These are phyloP conservation scores for Boletus barrowsii DNA, from an alignment of 768 basidiomycete genomes.

Conservation along the genomic window DNA sequence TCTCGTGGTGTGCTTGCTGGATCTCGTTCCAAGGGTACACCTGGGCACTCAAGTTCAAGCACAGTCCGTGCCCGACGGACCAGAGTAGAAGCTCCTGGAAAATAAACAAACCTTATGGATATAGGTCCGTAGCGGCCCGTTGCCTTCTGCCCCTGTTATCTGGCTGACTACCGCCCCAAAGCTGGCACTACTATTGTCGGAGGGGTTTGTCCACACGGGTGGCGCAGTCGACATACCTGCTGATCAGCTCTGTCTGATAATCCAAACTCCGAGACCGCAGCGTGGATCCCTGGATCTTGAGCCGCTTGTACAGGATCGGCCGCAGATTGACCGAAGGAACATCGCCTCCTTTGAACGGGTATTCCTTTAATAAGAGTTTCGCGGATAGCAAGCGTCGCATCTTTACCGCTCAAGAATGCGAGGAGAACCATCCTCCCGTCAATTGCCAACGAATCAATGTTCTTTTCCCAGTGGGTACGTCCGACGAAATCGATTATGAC, in stretches of 20 bases:
- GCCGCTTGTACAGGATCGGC: constrained; percentile 77
- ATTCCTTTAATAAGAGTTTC: constrained; percentile 20
- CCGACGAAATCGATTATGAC: constrained; percentile 86
- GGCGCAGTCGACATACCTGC: constrained; percentile 38
- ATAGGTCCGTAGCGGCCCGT: constrained; percentile 64
- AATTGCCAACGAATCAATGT: constrained; percentile 62
- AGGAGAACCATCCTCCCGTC: constrained; percentile 77
- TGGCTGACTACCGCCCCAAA: constrained; percentile 57
- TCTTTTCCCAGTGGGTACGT: constrained; percentile 68
- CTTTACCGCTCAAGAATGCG: constrained; percentile 61
- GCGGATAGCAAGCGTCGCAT: constrained; percentile 10
- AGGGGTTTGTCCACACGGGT: neutral
- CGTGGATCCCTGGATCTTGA: constrained; percentile 87
- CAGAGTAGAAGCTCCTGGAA: neutral
- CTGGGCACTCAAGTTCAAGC: constrained; percentile 33
- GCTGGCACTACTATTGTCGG: constrained; percentile 28
- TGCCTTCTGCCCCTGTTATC: constrained; percentile 56
- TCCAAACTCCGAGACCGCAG: constrained; percentile 68
- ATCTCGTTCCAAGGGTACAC: constrained; percentile 81
- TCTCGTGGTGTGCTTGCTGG: constrained; percentile 75
- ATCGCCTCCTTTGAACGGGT: constrained; percentile 42
- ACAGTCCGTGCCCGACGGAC: constrained; percentile 12
- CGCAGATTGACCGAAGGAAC: constrained; percentile 53
- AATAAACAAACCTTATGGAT: constrained; percentile 64
- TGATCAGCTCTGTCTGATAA: constrained; percentile 75